A percentile compares a stretch with the other conserved stretches of the same genome.
phyloP scores from a whole-genome alignment of 1,284 basidiomycete genomes.

The Mycena citricolor region DNA sequence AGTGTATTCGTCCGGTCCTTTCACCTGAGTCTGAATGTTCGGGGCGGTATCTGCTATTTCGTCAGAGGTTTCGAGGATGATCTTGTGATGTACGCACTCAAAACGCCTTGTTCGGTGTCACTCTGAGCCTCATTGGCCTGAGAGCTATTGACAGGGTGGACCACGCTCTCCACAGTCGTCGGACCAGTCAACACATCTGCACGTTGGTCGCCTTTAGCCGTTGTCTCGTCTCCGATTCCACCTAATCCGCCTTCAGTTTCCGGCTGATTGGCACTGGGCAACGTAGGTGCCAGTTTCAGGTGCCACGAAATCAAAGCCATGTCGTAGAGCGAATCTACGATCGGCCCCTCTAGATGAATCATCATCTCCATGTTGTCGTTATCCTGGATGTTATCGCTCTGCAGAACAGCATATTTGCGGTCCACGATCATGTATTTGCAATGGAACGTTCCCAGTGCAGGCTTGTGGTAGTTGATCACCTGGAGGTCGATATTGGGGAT shows the following conservation, averaged over 20 bases:
- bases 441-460: conserved; percentile 74
- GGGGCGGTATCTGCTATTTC: too few relatives aligned
- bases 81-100: conserved; percentile 19
- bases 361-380: conserved; percentile 63
- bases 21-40: conserved; percentile 15
- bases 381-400: conserved; percentile 78
- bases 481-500: conserved; percentile 64
- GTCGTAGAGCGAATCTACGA: conserved; percentile 75
- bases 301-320: conserved; percentile 70
- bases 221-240: conserved; percentile 8
- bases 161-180: conserved; percentile 19
- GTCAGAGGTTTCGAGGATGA: conserved; percentile 16
- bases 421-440: conserved; percentile 79
- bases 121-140: conserved; percentile 18
- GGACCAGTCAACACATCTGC: conserved; percentile 15
- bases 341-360: conserved; percentile 65
- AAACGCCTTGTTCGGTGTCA: conserved; percentile 8
- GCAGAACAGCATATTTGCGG: conserved; percentile 68
- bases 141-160: conserved; percentile 16
- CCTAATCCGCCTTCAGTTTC: conserved; percentile 16
- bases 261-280: conserved; percentile 41
- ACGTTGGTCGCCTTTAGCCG: conserved; percentile 9
- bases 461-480: conserved; percentile 53
- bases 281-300: conserved; percentile 53
- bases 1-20: conserved; percentile 21